Evolutionary conservation across 2,329 filamentous ascomycete species (phyloP), one percentile per base, ranked within the genome.

Genomic region (Xylariaceae sp.): DNA sequence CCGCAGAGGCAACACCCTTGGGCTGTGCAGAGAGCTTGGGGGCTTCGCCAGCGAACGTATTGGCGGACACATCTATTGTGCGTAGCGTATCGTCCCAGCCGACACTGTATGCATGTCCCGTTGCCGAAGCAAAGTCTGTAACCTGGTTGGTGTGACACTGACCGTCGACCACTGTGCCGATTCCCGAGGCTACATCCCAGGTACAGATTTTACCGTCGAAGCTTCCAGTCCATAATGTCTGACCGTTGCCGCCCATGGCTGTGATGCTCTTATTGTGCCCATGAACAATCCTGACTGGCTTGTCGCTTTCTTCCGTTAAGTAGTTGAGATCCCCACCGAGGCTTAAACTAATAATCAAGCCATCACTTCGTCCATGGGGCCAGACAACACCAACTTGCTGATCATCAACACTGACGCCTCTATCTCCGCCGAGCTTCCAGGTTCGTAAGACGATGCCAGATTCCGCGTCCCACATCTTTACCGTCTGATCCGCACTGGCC

Each of bases 341-440:
- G 66, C 92, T 95, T 64, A 98, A 79, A 73, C 91, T 96, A 73
- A 99, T 93, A 63, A 99, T 87, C 58, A 97, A 79, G 26, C 90
- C 91, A 71, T 99, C 95, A 50, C 79, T 89, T 63, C 94, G 85
- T 44, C 90, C 90, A 43, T 86, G 82, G 1, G 93, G 91, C 87
- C 92, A 96, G 8, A 95, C 91, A 5, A 99, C 92, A 49, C 95
- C 95, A 28, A 98, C 91, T 72, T 99, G 95, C 74, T 99, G 95
- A 71, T 97, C 84, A 3, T 83, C 82, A 33, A 97, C 80, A 70
- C 85, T 92, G 60, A 88, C 83, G 40, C 78, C 79, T 14, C 87
- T 88, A 37, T 93, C 89, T 28, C 85, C 86, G 19, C 93, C 92
- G 72, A 98, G 84, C 62, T 85, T 85, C 95, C 95, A 99, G 23